Percentiles rank a stretch among this genome's conserved stretches.
Conservation (phyloP, 1,139 yeast genomes). For the Geotrichum carabidarum region DNA sequence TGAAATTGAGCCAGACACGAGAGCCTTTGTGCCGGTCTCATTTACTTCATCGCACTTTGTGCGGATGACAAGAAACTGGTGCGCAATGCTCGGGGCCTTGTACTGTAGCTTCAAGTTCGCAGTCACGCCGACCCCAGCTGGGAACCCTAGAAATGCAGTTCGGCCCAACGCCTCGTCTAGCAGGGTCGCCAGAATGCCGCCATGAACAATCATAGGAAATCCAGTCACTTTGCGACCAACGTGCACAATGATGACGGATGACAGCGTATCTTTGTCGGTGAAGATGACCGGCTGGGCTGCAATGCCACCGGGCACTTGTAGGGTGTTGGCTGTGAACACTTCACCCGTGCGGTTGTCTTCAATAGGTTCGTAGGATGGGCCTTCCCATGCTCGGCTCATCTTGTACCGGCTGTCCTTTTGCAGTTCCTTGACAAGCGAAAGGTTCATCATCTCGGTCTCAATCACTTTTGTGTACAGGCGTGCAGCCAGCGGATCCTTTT, state of each 20-base stretch:
- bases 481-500: constrained; percentile 9
- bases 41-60: constrained; percentile 42
- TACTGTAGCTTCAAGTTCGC: constrained; percentile 54
- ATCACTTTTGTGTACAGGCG: constrained; percentile 9
- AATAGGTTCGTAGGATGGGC: neutral
- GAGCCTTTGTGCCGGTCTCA: constrained; percentile 34
- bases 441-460: constrained; percentile 14
- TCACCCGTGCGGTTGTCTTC: constrained; percentile 1
- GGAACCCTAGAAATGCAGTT: constrained; percentile 45
- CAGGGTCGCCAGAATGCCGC: constrained; percentile 84
- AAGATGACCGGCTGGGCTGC: constrained; percentile 69
- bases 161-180: constrained; percentile 69
- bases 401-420: constrained; percentile 1
- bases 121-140: constrained; percentile 35
- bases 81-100: constrained; percentile 69
- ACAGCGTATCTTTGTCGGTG: constrained; percentile 48
- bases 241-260: constrained; percentile 66
- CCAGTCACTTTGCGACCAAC: constrained; percentile 79
- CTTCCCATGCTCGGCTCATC: constrained; percentile 15
- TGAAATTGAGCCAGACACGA: constrained; percentile 44
- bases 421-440: constrained; percentile 13
- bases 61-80: constrained; percentile 67
- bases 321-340: constrained; percentile 36
- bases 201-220: constrained; percentile 82
- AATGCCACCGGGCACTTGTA: constrained; percentile 70